Percentiles rank a stretch among this genome's conserved stretches.
Conservation (phyloP, 805 yeast species). For the Pichia rugopelliculosa region DNA sequence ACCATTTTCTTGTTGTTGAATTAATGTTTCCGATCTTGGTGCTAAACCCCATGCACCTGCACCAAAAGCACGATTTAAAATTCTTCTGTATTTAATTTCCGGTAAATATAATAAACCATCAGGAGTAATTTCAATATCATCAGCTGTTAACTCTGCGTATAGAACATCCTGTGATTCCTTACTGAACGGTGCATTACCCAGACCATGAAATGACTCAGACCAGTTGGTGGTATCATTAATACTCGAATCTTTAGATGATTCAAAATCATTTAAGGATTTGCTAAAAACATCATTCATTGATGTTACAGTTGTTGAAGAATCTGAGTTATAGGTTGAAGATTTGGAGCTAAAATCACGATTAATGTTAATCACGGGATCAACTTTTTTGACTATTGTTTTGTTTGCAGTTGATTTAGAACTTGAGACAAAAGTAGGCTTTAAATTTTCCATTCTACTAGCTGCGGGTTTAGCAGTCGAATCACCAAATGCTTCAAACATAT, state of each 20-base stretch:
- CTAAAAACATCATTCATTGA: constrained; percentile 15
- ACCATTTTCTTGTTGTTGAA: constrained; percentile 34
- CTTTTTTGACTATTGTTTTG: background rate
- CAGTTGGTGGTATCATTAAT: constrained; percentile 47
- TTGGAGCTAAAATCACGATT: constrained; percentile 8
- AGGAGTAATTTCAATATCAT: constrained; percentile 89
- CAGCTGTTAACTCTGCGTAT: constrained; percentile 50
- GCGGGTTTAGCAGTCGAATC: constrained; percentile 4
- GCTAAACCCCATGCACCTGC: constrained; percentile 99
- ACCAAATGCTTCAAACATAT: constrained; percentile 26
- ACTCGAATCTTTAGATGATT: background rate
- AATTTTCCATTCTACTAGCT: background rate
- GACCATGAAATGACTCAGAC: constrained; percentile 81
- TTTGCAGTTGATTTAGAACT: background rate
- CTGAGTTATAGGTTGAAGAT: background rate
- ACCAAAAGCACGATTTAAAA: constrained; percentile 85
- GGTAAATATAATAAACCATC: constrained; percentile 91
- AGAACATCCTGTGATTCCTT: constrained; percentile 53
- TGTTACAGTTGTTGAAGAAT: constrained; percentile 8
- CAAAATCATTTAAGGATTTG: constrained; percentile 20
- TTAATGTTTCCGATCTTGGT: constrained; percentile 78
- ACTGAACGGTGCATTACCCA: constrained; percentile 73
- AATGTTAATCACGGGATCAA: constrained; percentile 23
- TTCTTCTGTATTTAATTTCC: constrained; percentile 89
- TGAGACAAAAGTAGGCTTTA: background rate